Percentiles rank a stretch among this genome's conserved stretches.
Evolutionary conservation across 306 rosid species (phyloP).

Genomic region (Sphenostylis stenocarpa): DNA sequence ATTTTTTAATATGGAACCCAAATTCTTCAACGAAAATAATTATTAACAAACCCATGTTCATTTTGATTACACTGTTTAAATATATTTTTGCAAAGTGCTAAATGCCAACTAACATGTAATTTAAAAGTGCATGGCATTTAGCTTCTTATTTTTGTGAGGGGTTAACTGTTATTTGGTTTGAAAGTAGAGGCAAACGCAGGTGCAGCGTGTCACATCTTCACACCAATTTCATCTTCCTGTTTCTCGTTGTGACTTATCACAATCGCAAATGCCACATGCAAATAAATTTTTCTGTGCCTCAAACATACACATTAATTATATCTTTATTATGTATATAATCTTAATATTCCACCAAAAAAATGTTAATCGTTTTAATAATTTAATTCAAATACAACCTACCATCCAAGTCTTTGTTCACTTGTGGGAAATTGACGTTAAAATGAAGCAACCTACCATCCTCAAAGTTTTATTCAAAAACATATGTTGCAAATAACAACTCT

Average conservation of each 20-base stretch:
- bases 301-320: neutral
- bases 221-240: neutral
- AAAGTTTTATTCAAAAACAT: too few species aligned
- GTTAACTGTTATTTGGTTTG: conserved; percentile 23
- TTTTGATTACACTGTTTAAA: too few species aligned
- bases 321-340: neutral
- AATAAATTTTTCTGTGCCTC: neutral
- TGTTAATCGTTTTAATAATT: neutral
- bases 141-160: neutral
- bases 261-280: conserved; percentile 11
- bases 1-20: too few species aligned
- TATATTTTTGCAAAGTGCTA: neutral
- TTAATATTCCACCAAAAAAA: neutral
- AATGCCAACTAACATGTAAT: neutral
- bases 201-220: neutral
- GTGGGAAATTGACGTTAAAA: too few species aligned
- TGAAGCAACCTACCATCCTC: too few species aligned
- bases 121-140: neutral
- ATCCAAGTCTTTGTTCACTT: too few species aligned
- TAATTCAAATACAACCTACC: neutral
- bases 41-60: too few species aligned
- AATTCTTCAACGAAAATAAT: too few species aligned
- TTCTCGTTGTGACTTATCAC: neutral
- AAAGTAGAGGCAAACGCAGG: conserved; percentile 31
- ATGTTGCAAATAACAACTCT: too few species aligned